phyloP scores from a whole-genome alignment of 192 early-diverging fungal species.

The Coemansia sp. region DNA sequence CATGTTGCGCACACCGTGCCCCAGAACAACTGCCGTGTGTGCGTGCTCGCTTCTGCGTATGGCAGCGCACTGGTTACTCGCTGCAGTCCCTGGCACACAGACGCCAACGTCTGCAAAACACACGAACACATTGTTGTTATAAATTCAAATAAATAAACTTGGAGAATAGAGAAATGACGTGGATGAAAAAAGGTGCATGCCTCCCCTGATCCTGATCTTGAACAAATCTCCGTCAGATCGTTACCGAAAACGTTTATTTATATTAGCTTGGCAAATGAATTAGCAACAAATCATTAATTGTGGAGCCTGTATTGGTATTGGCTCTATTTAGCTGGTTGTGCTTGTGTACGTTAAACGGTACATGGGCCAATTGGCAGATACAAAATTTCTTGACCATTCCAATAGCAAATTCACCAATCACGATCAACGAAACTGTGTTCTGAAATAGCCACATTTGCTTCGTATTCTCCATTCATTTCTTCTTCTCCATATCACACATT shows the following conservation, averaged over 20 bases:
- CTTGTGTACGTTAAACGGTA: too few relatives aligned
- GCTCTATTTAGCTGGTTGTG: too few relatives aligned
- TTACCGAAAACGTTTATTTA: too few relatives aligned
- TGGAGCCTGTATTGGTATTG: too few relatives aligned
- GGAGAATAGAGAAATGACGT: neutral
- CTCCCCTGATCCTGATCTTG: too few relatives aligned
- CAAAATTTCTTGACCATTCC: too few relatives aligned
- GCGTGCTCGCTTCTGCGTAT: neutral
- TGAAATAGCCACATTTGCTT: neutral
- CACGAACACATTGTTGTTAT: neutral
- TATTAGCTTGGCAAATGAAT: too few relatives aligned
- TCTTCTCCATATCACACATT: neutral
- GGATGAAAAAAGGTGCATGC: too few relatives aligned
- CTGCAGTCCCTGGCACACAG: neutral
- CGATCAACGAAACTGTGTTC: neutral
- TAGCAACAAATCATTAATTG: too few relatives aligned
- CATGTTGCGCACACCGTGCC: conserved; percentile 10
- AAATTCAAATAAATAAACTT: neutral
- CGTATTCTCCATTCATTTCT: neutral
- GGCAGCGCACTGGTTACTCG: neutral
- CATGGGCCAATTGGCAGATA: too few relatives aligned
- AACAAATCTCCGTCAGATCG: too few relatives aligned
- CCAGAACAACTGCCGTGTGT: conserved; percentile 29
- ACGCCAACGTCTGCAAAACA: neutral
- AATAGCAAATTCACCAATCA: neutral